Base-by-base conservation (phyloP, 139 green algal species). In the Haematococcus sp. region DNA sequence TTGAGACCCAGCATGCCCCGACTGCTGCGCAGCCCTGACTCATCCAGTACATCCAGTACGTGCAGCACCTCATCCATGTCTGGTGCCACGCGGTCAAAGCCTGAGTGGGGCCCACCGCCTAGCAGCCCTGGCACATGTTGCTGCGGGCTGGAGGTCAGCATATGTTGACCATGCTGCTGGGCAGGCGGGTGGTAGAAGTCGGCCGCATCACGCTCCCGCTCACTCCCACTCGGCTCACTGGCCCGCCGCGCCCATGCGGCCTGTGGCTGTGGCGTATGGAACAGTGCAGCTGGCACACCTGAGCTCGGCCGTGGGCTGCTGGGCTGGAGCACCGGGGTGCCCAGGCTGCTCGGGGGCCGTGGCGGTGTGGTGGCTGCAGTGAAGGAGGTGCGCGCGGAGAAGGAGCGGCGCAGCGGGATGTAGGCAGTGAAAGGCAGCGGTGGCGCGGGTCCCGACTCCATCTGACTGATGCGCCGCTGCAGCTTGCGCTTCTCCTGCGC, bases 1-100 rank as follows among this genome's bases (percentile, higher is more conserved):
- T 49, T 49, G 11, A 65, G 58, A 3, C 58, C 58, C 23, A 40
- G 58, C 58, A 65, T 65, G 58, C 58, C 58, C 58, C 58, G 28
- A 11, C 58, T 65, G 58, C n/a, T 11, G 3, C 58, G 58, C 17
- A 65, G 58, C n/a, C 25, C 30, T 4, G 58, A 65, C n/a, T 65
- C 58, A 28, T 65, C 58, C 25, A 65, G 58, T 22, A 30, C 58
- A 28, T 65, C 58, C 58, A 65, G 58, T 9, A 65, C 58, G 3
- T 30, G 23, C 58, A 28, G 22, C 58, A 65, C 58, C 11, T 65
- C 58, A 34, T 65, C 58, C 20, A 32, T 32, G 9, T 65, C 58
- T 16, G 28, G n/a, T 65, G 28, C 23, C 58, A 3, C 58, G 23
- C 25, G n/a, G 7, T 65, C n/a, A 22, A 22, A 30, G 11, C 30